Evolutionary conservation across 1,139 yeast genomes (phyloP).

Genomic region (Yamadazyma dendronema): DNA sequence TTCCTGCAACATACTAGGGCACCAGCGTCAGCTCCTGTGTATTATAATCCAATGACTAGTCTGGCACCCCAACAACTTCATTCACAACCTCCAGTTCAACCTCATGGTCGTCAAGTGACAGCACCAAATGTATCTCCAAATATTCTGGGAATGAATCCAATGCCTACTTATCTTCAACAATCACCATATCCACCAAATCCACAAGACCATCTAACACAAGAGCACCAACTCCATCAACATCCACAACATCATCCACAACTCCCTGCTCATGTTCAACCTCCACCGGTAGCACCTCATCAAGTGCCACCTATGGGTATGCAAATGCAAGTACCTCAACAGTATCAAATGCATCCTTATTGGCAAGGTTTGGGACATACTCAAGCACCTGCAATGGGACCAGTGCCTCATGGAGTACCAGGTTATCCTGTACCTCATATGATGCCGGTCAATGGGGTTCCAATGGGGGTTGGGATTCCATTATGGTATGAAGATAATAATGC

Average conservation of each 20-base stretch:
- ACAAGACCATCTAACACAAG: not conserved
- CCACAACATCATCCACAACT: not conserved
- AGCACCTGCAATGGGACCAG: conserved; percentile 1
- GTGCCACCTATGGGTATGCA: not conserved
- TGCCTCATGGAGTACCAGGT: conserved; percentile 2
- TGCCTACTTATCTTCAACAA: not conserved
- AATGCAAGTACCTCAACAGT: not conserved
- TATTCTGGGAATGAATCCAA: not conserved
- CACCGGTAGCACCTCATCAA: not conserved
- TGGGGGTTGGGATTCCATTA: conserved; percentile 10
- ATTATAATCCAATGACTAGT: not conserved
- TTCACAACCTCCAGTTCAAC: not conserved
- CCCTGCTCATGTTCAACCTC: conserved; percentile 1
- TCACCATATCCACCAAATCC: not conserved
- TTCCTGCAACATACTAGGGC: not conserved
- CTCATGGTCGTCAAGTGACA: not conserved
- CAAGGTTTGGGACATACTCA: conserved; percentile 1
- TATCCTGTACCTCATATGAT: conserved; percentile 4
- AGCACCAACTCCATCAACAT: not conserved
- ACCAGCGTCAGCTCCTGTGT: not conserved
- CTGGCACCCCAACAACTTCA: not conserved
- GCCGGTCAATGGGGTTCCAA: conserved; percentile 3
- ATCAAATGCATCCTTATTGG: not conserved
- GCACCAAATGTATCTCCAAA: not conserved
- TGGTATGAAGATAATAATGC: conserved; percentile 19